Conservation (phyloP, 352 stramenopile species). For the Phytophthora fragariaefolia region DNA sequence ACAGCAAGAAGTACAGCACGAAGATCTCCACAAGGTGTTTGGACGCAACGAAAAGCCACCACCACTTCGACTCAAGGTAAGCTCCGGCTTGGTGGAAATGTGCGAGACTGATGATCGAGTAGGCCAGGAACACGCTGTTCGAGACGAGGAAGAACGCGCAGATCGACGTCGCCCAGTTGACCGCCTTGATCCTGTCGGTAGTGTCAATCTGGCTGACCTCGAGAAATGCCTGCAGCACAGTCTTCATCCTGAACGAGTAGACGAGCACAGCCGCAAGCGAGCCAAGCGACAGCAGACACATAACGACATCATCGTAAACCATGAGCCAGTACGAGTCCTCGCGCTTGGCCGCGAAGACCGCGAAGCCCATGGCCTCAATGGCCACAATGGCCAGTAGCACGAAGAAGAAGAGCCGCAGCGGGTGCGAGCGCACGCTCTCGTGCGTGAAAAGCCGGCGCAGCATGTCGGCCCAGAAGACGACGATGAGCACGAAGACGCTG, state of each 20-base stretch:
- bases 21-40: slow-evolving; percentile 95
- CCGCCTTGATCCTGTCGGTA: slow-evolving; percentile 95
- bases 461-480: slow-evolving; percentile 98
- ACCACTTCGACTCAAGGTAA: slow-evolving; percentile 87
- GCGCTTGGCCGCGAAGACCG: slow-evolving; percentile 80
- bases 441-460: slow-evolving; percentile 92
- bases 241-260: slow-evolving; percentile 96
- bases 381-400: slow-evolving; percentile 73
- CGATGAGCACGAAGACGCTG: slow-evolving; percentile 97
- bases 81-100: slow-evolving; percentile 89
- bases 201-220: slow-evolving; percentile 97
- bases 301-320: slow-evolving; percentile 93
- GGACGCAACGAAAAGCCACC: slow-evolving; percentile 94
- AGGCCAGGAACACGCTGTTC: slow-evolving; percentile 88
- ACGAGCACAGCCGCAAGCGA: slow-evolving; percentile 93
- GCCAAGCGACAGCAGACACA: slow-evolving; percentile 85
- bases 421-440: slow-evolving; percentile 73
- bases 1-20: slow-evolving; percentile 95
- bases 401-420: slow-evolving; percentile 92
- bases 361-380: slow-evolving; percentile 86
- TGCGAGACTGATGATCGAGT: slow-evolving; percentile 84
- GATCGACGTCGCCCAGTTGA: slow-evolving; percentile 96
- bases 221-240: slow-evolving; percentile 94
- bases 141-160: slow-evolving; percentile 96
- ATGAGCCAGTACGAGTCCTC: slow-evolving; percentile 95